Percentiles rank a stretch among this genome's conserved stretches.
These are phyloP conservation scores for Claviceps digitariae DNA, from an alignment of 2,329 filamentous ascomycete species.

Conservation along the genomic window DNA sequence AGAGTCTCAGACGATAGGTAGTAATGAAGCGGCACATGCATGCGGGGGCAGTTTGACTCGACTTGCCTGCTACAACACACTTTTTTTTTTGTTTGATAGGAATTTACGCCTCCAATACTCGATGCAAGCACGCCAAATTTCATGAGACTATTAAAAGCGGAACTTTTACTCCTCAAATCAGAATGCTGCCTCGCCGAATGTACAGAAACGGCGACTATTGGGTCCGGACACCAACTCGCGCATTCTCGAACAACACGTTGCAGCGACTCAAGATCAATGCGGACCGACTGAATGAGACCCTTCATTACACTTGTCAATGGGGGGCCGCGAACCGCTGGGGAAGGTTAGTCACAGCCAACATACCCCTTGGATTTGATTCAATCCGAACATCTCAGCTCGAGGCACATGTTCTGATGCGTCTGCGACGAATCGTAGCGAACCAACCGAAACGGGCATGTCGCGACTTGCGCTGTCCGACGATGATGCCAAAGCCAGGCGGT, in stretches of 20 bases:
- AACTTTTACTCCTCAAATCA: neutral
- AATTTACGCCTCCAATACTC: neutral
- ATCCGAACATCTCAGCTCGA: neutral
- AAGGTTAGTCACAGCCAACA: slow-evolving; percentile 10
- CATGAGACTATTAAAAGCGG: neutral
- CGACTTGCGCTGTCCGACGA: slow-evolving; percentile 61
- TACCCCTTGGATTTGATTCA: neutral
- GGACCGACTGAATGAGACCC: slow-evolving; percentile 15
- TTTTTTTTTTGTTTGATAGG: neutral
- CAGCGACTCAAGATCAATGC: slow-evolving; percentile 14
- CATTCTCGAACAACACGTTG: neutral
- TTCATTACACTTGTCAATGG: slow-evolving; percentile 22
- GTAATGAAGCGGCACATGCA: neutral
- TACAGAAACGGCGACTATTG: neutral
- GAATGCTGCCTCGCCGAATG: neutral
- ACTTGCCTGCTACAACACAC: neutral
- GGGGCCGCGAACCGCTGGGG: slow-evolving; percentile 16
- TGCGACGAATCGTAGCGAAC: slow-evolving; percentile 8
- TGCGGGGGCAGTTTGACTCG: neutral
- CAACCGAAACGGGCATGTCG: slow-evolving; percentile 61
- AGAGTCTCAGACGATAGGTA: neutral
- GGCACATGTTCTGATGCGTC: neutral
- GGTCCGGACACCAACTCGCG: neutral
- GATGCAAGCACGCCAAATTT: neutral
- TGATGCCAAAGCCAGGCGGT: slow-evolving; percentile 62